Percentiles rank a stretch among this genome's conserved stretches.
Evolutionary conservation across 148 eudicot genomes (phyloP).

Genomic region (Vaccinium vitisidaea): DNA sequence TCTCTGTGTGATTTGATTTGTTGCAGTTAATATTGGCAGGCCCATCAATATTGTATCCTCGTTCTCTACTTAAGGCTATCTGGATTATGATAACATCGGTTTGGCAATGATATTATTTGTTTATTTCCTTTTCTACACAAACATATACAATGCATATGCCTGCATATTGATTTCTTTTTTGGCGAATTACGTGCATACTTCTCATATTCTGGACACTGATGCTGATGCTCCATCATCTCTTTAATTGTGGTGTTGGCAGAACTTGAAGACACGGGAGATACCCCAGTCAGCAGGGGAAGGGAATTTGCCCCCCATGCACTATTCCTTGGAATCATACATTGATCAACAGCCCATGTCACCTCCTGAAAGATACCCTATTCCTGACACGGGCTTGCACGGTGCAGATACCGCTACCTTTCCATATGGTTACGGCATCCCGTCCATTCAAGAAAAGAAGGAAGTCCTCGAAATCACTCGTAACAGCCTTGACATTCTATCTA

Average conservation of each 20-base stretch:
- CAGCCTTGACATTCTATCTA: conserved; percentile 82
- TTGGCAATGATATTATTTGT: not conserved
- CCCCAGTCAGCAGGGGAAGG: conserved; percentile 40
- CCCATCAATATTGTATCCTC: not conserved
- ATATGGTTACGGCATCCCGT: conserved; percentile 41
- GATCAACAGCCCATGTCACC: conserved; percentile 48
- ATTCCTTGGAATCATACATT: conserved; percentile 55
- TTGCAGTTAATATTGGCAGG: not conserved
- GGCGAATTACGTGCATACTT: not conserved
- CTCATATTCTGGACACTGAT: conserved; percentile 10
- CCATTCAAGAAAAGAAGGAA: conserved; percentile 80
- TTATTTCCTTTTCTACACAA: not conserved
- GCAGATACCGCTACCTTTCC: conserved; percentile 27
- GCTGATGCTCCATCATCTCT: not conserved
- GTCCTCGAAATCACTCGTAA: conserved; percentile 68
- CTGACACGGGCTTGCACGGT: conserved; percentile 40
- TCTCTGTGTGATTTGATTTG: not conserved
- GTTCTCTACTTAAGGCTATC: not conserved
- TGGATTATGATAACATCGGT: not conserved
- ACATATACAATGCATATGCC: not conserved
- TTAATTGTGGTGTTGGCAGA: conserved; percentile 40
- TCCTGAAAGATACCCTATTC: conserved; percentile 69
- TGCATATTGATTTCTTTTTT: not conserved
- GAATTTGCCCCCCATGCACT: conserved; percentile 38
- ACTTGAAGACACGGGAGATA: conserved; percentile 53